Base-by-base conservation (phyloP, 2,329 filamentous ascomycete genomes). In the Trichoderma brevicompactum region DNA sequence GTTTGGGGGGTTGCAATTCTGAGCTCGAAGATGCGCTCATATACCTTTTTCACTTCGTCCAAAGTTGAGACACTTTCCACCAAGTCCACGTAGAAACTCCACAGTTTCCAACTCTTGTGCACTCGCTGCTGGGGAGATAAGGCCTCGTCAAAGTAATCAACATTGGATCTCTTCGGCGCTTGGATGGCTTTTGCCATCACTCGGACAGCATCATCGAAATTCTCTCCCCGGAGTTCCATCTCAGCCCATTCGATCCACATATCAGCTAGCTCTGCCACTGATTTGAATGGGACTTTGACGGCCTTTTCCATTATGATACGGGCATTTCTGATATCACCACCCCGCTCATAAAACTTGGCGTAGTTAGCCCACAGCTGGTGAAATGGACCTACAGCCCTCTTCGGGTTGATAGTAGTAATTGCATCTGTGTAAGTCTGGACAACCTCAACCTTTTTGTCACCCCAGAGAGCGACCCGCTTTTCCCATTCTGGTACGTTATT, bases 211-310 rank as follows among this genome's bases (percentile, higher is more conserved):
- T 92, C 90, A 74, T 98, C 94, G 69, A 98, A 97, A 74, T 98
- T 96, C 73, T 98, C 94, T 73, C 93, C 93, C 55, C 95, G 90
- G 55, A 99, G 83, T 77, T 99, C 95, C 91, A 99, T 92, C 78
- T 99, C 94, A 1, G 96, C 94, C 94, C 95, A 99, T 79, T 97
- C 93, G 69, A 96, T 96, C 95, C 95, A 99, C 85, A 95, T 96
- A 73, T 99, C 95, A 19, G 95, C 95, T 65, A 99, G 84, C 78
- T 99, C 95, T 36, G 91, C 89, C n/a, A 99, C 94, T 0, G 94
- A 96, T 74, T 97, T 98, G 83, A 96, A 99, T 0, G 94, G 94
- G 1, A 99, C 95, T 75, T 97, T 98, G 74, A 97, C 92, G 13
- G 94, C 94, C 79, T 98, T 99, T 76, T 98, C 94, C 86, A 98